phyloP scores from a whole-genome alignment of 441 rosid species.

The Pelargonium citronellum region DNA sequence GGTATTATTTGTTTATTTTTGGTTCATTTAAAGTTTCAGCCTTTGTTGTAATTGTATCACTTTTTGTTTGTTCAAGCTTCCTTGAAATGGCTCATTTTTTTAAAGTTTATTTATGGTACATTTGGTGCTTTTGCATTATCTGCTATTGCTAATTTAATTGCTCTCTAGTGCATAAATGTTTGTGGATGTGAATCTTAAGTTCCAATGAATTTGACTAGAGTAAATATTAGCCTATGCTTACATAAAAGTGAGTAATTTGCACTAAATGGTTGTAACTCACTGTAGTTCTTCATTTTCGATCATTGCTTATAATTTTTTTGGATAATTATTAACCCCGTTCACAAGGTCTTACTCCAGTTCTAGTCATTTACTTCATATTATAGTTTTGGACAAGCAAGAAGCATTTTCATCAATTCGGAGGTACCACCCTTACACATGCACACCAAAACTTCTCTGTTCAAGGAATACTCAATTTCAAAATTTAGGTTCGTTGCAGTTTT shows the following conservation, averaged over 20 bases:
- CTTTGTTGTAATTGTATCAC: too few relatives aligned
- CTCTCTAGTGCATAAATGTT: neutral
- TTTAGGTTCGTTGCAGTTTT: neutral
- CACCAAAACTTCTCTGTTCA: neutral
- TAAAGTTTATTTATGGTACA: neutral
- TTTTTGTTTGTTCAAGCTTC: neutral
- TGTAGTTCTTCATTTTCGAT: too few relatives aligned
- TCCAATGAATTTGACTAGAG: neutral
- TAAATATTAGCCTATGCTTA: too few relatives aligned
- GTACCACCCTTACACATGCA: neutral
- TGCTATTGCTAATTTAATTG: neutral
- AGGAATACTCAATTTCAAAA: neutral
- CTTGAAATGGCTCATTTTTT: neutral
- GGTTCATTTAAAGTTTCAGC: neutral
- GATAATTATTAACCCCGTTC: too few relatives aligned
- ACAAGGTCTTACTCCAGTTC: too few relatives aligned
- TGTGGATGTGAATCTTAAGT: neutral
- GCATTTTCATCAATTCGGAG: neutral
- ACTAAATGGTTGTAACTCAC: too few relatives aligned
- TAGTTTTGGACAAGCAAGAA: too few relatives aligned
- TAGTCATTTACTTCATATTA: too few relatives aligned
- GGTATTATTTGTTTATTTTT: constrained; percentile 32
- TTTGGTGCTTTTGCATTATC: neutral
- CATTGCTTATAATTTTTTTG: too few relatives aligned
- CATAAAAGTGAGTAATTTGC: too few relatives aligned